Evolutionary conservation across 257 asterid genomes (phyloP).

Genomic region (Orobanche coerulescens): DNA sequence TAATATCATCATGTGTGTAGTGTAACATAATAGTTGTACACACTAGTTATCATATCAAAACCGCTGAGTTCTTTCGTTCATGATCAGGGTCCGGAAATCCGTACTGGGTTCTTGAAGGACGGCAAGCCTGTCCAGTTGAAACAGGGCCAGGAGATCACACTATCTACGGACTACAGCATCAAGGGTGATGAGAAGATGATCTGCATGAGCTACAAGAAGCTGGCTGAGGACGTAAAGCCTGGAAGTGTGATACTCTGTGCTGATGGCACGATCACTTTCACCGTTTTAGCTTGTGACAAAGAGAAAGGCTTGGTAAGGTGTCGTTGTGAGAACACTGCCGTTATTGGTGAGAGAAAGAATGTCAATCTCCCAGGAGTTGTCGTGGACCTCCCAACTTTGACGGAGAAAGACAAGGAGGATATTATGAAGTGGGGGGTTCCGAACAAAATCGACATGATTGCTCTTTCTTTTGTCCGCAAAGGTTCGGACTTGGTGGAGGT

Average conservation of each 20-base stretch:
- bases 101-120: constrained; percentile 60
- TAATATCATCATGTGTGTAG: not conserved
- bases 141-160: constrained; percentile 57
- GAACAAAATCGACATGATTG: constrained; percentile 61
- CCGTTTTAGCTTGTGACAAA: constrained; percentile 44
- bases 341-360: constrained; percentile 65
- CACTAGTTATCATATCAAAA: not conserved
- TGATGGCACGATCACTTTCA: constrained; percentile 61
- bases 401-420: constrained; percentile 69
- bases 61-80: not conserved
- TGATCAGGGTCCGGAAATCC: constrained; percentile 62
- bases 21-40: not conserved
- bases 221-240: constrained; percentile 49
- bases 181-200: constrained; percentile 52
- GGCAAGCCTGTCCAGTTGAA: constrained; percentile 52
- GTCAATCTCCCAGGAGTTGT: constrained; percentile 70
- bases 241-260: constrained; percentile 57
- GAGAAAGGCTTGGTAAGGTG: constrained; percentile 44
- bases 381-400: constrained; percentile 64
- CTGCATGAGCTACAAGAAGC: constrained; percentile 68
- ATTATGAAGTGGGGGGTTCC: constrained; percentile 68
- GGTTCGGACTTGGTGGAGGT: constrained; percentile 67
- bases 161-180: constrained; percentile 54
- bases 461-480: constrained; percentile 68
- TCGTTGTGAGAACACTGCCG: constrained; percentile 62